These are phyloP conservation scores for Phytophthora vignae DNA, from an alignment of 352 stramenopile genomes.

Conservation along the genomic window DNA sequence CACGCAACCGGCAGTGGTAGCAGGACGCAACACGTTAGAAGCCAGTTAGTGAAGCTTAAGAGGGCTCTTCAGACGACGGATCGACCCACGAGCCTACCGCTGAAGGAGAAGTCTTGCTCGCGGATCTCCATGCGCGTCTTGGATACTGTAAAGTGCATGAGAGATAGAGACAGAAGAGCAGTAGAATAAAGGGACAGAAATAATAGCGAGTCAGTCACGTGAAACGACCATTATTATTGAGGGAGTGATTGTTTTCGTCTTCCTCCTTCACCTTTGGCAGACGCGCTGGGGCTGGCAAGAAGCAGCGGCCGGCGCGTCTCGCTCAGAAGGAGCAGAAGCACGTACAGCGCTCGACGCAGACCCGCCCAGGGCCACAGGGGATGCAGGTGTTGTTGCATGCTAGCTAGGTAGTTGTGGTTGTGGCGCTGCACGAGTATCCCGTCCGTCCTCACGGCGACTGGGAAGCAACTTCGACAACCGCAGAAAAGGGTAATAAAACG, in stretches of 20 bases:
- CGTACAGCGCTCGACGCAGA: conserved; percentile 35
- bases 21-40: conserved; percentile 5
- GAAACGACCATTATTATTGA: conserved; percentile 20
- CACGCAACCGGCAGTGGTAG: conserved; percentile 7
- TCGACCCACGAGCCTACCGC: conserved; percentile 44
- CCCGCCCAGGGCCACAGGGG: conserved; percentile 18
- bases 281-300: conserved; percentile 28
- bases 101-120: conserved; percentile 76
- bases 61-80: neutral
- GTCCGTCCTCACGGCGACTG: neutral
- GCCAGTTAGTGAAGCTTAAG: conserved; percentile 28
- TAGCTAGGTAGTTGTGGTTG: no score
- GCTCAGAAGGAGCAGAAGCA: conserved; percentile 38
- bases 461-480: conserved; percentile 2
- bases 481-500: neutral
- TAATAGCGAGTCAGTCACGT: conserved; percentile 19
- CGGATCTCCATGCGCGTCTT: conserved; percentile 63
- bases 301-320: conserved; percentile 37
- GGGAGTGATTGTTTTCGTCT: neutral
- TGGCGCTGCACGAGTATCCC: neutral
- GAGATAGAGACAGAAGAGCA: conserved; percentile 8
- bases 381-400: conserved; percentile 1
- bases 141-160: conserved; percentile 18
- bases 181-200: conserved; percentile 4
- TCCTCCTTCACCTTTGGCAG: conserved; percentile 25